Evolutionary conservation across 1,284 basidiomycete species (phyloP), one percentile per base, ranked within the genome.

Genomic region (Cryptococcus maquisensis): DNA sequence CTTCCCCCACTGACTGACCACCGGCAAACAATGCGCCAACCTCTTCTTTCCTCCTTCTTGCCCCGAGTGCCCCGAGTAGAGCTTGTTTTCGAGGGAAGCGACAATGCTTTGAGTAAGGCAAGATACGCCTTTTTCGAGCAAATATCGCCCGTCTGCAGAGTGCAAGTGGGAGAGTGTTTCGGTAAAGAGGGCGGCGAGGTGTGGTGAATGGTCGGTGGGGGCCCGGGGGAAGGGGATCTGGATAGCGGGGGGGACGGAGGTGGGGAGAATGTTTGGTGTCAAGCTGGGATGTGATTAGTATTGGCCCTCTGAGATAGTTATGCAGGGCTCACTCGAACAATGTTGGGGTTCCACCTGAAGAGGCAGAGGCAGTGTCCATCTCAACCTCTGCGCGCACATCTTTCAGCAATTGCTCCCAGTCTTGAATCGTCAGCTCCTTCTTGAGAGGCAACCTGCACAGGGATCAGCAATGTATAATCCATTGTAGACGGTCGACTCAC

Each of bases 21-120:
- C 65, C 18, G 73, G 71, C 40, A 77, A 59, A 57, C 70, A 71
- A 48, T 75, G 69, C 9, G 69, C 75, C 43, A 74, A 50, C 46
- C 69, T 61, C 39, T 55, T 63, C 23, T 35, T 55, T 23, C 0
- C 28, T n/a, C 18, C 40, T 23, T 53, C 42, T 32, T 32, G 26
- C 21, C 43, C 50, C 24, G 23, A 18, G 26, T 36, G 47, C 18
- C 36, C 10, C 24, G 52, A 20, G 16, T 4, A 35, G 40, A 40
- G 51, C 47, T 23, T 37, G 12, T 12, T 15, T 12, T 32, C 41
- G 16, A 44, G 23, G 23, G 56, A 40, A n/a, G 52, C 41, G 13
- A 68, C 16, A 10, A 75, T 49, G 12, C 54, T 58, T 4, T 42
- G 37, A 20, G 68, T 57, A 56, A 77, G 61, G 15, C 62, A 57